phyloP scores from a whole-genome alignment of 176 grass and related monocot species.

The Aegilops speltoides region DNA sequence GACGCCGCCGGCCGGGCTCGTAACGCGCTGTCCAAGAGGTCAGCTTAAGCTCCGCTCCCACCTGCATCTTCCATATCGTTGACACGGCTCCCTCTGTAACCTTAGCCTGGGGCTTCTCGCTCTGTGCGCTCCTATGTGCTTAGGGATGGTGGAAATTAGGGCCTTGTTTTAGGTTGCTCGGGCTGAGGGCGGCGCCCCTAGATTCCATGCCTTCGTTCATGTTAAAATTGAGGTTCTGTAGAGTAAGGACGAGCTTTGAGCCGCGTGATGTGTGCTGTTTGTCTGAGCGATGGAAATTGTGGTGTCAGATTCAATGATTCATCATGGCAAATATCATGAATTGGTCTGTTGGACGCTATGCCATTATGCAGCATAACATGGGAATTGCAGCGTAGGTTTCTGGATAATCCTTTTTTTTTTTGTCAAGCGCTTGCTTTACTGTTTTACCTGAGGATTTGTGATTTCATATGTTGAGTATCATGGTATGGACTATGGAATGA shows the following conservation, averaged over 20 bases:
- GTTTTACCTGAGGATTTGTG: neutral
- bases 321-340: neutral
- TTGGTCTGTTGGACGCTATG: neutral
- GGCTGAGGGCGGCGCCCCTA: neutral
- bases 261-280: neutral
- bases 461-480: neutral
- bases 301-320: neutral
- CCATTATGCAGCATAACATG: neutral
- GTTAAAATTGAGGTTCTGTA: neutral
- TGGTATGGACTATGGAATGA: neutral
- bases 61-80: neutral
- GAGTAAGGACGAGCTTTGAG: neutral
- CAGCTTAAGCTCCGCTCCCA: neutral
- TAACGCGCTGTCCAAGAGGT: slow-evolving; percentile 46
- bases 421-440: neutral
- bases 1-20: slow-evolving; percentile 32
- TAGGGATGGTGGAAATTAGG: neutral
- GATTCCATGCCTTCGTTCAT: slow-evolving; percentile 1
- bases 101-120: neutral
- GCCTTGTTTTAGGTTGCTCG: neutral
- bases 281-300: neutral
- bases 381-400: neutral
- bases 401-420: neutral
- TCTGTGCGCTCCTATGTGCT: neutral
- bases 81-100: neutral